Base-by-base conservation (phyloP, 176 grass and related monocot species). In the Lolium perenne region DNA sequence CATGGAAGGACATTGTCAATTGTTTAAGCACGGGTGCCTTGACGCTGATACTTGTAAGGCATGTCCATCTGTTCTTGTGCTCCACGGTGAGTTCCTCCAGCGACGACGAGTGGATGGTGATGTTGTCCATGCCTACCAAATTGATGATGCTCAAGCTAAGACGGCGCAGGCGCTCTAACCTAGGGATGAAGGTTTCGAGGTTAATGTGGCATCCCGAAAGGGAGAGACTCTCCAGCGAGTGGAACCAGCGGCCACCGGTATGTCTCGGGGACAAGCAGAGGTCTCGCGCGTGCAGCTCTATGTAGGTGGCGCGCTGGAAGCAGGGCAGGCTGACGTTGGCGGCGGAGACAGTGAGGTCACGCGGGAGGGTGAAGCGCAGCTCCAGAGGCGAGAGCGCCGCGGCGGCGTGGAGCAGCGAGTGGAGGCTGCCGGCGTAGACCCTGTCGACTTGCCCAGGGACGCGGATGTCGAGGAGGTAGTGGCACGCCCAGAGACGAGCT, bases 241-340 rank as follows among this genome's bases (percentile, higher is more conserved):
- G 43, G 70, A 73, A 68, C 1, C 51, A 1, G 51, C 2, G 7
- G 25, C 12, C 1, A 65, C 11, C 25, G 62, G 2, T 29, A 29
- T 10, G 58, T 61, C 0, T 0, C 16, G 8, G 1, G 67, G 0
- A 2, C 3, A 73, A 73, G 21, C 21, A 20, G 43, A 73, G 10
- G 0, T 3, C 43, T 7, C n/a, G 43, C 43, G n/a, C 43, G 43
- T n/a, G n/a, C 5, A 73, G 43, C 0, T 73, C 70, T 13, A 73
- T 73, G 70, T 41, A 48, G 43, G 70, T 48, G 70, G 70, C 70
- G 70, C 43, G 70, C n/a, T 3, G n/a, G n/a, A 73, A 73, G n/a
- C 2, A 2, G 10, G 70, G n/a, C 12, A 73, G n/a, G 7, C 7
- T 4, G 7, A 10, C 64, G 0, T 67, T 29, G 11, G 3, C 3